Conservation (phyloP, 2,329 filamentous ascomycete genomes). For the Fusarium irregulare region DNA sequence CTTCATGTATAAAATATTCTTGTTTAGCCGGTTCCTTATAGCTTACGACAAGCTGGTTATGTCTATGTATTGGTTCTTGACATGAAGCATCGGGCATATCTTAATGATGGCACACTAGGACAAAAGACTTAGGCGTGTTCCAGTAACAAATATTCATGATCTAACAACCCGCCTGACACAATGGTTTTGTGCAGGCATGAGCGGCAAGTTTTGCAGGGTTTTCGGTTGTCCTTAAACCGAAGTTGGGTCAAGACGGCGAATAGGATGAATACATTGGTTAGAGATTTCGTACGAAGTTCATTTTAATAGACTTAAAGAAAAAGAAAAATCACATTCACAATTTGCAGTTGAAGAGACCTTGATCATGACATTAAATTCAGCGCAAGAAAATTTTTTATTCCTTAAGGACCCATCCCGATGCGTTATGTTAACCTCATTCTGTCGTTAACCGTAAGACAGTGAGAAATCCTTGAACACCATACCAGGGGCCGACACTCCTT, state of each 20-base stretch:
- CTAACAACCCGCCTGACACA: slow-evolving; percentile 13
- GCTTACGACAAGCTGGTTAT: slow-evolving; percentile 15
- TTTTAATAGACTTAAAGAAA: neutral
- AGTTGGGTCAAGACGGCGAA: neutral
- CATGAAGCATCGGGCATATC: slow-evolving; percentile 28
- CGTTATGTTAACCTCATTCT: slow-evolving; percentile 53
- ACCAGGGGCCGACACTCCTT: slow-evolving; percentile 46
- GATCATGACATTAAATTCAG: slow-evolving; percentile 49
- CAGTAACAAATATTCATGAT: slow-evolving; percentile 33
- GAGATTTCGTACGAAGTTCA: neutral
- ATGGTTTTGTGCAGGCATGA: slow-evolving; percentile 18
- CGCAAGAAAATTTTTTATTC: slow-evolving; percentile 53
- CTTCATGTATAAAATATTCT: slow-evolving; percentile 46
- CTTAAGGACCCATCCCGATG: slow-evolving; percentile 54
- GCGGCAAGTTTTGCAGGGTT: slow-evolving; percentile 3
- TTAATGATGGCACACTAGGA: slow-evolving; percentile 36
- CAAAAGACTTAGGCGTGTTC: slow-evolving; percentile 26
- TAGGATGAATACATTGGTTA: slow-evolving; percentile 18
- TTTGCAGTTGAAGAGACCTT: slow-evolving; percentile 39
- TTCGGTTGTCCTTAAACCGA: slow-evolving; percentile 2
- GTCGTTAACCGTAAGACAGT: slow-evolving; percentile 51
- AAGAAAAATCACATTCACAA: slow-evolving; percentile 34
- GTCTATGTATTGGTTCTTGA: slow-evolving; percentile 21
- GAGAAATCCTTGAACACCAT: slow-evolving; percentile 56
- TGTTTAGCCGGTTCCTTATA: slow-evolving; percentile 24